Percentiles rank a stretch among this genome's conserved stretches.
Conservation (phyloP, 495 filamentous ascomycete species). For the Lophium mytilinum region DNA sequence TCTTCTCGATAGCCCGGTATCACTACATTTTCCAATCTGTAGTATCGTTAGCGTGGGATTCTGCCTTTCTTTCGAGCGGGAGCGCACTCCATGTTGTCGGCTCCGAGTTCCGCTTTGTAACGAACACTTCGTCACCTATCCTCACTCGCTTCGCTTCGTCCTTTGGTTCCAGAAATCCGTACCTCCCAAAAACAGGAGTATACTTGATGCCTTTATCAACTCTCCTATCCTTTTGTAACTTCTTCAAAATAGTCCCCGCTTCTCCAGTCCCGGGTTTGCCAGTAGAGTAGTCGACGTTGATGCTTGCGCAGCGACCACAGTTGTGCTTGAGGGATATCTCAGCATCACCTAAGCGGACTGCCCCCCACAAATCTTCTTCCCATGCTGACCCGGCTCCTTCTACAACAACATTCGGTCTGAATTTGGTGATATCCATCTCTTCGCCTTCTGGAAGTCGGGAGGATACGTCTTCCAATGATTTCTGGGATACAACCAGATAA, state of each 20-base stretch:
- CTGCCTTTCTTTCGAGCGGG: background rate
- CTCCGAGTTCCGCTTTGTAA: slow-evolving; percentile 50
- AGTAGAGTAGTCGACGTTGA: slow-evolving; percentile 78
- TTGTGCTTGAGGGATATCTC: slow-evolving; percentile 62
- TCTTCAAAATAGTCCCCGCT: slow-evolving; percentile 63
- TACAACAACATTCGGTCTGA: slow-evolving; percentile 79
- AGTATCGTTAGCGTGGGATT: background rate
- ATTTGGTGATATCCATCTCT: slow-evolving; percentile 67
- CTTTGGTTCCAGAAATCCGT: slow-evolving; percentile 53
- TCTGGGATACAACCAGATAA: slow-evolving; percentile 61
- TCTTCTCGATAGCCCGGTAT: background rate
- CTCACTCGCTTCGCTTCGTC: slow-evolving; percentile 35
- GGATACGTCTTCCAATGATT: slow-evolving; percentile 60
- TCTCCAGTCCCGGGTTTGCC: slow-evolving; percentile 58
- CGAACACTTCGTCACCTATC: slow-evolving; percentile 64
- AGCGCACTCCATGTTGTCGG: slow-evolving; percentile 51
- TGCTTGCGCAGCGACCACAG: slow-evolving; percentile 66
- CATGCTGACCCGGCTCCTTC: slow-evolving; percentile 51
- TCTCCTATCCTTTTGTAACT: slow-evolving; percentile 66
- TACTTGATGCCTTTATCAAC: slow-evolving; percentile 68
- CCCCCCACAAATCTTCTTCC: slow-evolving; percentile 85
- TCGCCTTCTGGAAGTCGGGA: slow-evolving; percentile 47
- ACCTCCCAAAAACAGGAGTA: slow-evolving; percentile 77
- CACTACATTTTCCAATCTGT: background rate
- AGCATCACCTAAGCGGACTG: slow-evolving; percentile 37